Evolutionary conservation across 352 stramenopile species (phyloP).

Genomic region (Phytophthora syringae): DNA sequence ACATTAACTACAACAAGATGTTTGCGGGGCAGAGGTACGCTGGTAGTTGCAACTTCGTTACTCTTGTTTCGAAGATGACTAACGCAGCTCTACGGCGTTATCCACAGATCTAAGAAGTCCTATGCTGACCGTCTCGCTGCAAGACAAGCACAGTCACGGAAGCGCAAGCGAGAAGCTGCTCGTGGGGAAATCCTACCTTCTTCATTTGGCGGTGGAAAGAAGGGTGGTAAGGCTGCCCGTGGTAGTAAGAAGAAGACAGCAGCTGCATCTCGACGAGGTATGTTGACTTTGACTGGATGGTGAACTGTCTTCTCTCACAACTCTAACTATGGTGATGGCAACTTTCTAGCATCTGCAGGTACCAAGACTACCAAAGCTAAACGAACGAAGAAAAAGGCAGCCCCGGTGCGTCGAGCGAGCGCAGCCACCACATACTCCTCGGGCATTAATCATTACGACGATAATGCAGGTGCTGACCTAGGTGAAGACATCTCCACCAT

Average conservation of each 20-base stretch:
- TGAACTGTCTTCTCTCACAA: not conserved
- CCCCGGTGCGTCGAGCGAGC: slow-evolving; percentile 41
- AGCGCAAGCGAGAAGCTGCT: slow-evolving; percentile 47
- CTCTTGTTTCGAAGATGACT: not conserved
- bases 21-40: slow-evolving; percentile 70
- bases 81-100: not conserved
- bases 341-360: slow-evolving; percentile 15
- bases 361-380: slow-evolving; percentile 36
- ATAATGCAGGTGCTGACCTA: slow-evolving; percentile 48
- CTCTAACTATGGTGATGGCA: not conserved
- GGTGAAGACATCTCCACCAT: slow-evolving; percentile 67
- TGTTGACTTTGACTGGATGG: not conserved
- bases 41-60: not conserved
- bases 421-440: slow-evolving; percentile 28
- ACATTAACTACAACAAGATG: slow-evolving; percentile 76
- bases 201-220: slow-evolving; percentile 25
- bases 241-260: slow-evolving; percentile 38
- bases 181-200: slow-evolving; percentile 5
- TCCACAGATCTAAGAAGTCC: slow-evolving; percentile 43
- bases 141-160: slow-evolving; percentile 51
- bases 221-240: slow-evolving; percentile 24
- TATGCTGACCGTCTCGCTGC: slow-evolving; percentile 60
- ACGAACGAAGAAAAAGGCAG: slow-evolving; percentile 28
- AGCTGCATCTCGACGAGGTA: slow-evolving; percentile 38
- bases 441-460: slow-evolving; percentile 67